Evolutionary conservation across 2,329 filamentous ascomycete species (phyloP).

Genomic region (Acephala macrosclerotiorum): DNA sequence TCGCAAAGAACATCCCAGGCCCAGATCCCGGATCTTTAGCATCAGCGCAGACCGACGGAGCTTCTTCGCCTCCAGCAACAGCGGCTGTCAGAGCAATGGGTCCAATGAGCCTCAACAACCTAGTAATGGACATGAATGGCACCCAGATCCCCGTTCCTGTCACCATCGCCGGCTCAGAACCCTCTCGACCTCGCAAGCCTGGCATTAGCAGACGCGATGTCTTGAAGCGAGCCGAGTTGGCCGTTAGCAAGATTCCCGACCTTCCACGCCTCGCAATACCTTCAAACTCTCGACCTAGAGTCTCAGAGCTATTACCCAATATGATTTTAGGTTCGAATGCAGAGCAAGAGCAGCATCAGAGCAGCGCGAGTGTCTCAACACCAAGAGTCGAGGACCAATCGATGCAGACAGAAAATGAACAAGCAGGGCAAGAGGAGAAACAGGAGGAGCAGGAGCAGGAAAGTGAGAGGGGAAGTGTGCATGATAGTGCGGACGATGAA

Average conservation of each 20-base stretch:
- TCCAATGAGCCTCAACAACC: slow-evolving; percentile 43
- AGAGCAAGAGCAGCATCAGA: slow-evolving; percentile 12
- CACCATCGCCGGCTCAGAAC: slow-evolving; percentile 36
- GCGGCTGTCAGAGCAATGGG: slow-evolving; percentile 28
- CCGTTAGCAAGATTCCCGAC: slow-evolving; percentile 53
- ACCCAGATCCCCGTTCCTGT: slow-evolving; percentile 37
- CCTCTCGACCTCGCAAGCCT: slow-evolving; percentile 36
- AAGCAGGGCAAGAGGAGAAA: slow-evolving; percentile 41
- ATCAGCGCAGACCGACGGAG: slow-evolving; percentile 54
- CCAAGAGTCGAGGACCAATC: slow-evolving; percentile 13
- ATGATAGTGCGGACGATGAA: slow-evolving; percentile 61
- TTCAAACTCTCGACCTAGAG: slow-evolving; percentile 35
- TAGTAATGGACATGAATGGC: slow-evolving; percentile 43
- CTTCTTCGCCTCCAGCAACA: slow-evolving; percentile 33
- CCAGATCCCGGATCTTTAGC: slow-evolving; percentile 47
- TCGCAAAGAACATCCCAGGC: slow-evolving; percentile 64
- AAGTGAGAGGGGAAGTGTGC: slow-evolving; percentile 49
- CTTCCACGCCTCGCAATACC: slow-evolving; percentile 45
- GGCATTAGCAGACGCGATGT: slow-evolving; percentile 54
- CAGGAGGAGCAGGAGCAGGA: slow-evolving; percentile 53
- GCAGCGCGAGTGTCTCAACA: slow-evolving; percentile 16
- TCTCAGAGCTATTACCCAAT: slow-evolving; percentile 46
- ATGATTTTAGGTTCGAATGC: slow-evolving; percentile 47
- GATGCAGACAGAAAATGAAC: slow-evolving; percentile 38
- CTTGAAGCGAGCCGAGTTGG: slow-evolving; percentile 67